These are phyloP conservation scores for Rhododendron ferrugineum DNA, from an alignment of 148 eudicot species.

Conservation along the genomic window DNA sequence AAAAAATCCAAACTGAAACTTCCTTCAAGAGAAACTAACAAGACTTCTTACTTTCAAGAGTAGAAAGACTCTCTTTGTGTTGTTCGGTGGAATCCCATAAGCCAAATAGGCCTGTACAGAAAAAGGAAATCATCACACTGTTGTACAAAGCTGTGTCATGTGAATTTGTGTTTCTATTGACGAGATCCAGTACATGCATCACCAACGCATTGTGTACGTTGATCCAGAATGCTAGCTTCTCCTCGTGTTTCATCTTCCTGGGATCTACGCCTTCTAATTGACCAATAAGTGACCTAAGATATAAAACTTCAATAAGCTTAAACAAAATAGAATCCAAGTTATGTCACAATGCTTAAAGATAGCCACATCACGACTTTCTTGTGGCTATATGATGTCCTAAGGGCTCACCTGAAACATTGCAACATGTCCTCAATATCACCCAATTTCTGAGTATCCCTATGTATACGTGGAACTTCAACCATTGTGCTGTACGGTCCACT, in stretches of 20 bases:
- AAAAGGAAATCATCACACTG: slow-evolving; percentile 1
- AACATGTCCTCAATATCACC: slow-evolving; percentile 68
- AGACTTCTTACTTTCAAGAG: slow-evolving; percentile 65
- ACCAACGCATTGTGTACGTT: slow-evolving; percentile 90
- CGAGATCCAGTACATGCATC: slow-evolving; percentile 76
- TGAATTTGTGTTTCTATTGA: background rate
- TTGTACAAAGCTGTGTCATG: background rate
- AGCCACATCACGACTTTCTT: background rate
- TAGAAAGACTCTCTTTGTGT: slow-evolving; percentile 70
- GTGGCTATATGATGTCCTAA: background rate
- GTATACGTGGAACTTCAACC: slow-evolving; percentile 75
- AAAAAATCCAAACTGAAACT: background rate
- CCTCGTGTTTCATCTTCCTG: slow-evolving; percentile 70
- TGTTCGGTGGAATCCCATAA: slow-evolving; percentile 88
- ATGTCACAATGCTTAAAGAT: background rate
- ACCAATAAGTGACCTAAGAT: slow-evolving; percentile 58
- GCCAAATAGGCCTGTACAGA: slow-evolving; percentile 76
- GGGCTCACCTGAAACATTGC: slow-evolving; percentile 60
- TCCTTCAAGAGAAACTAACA: background rate
- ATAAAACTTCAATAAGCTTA: background rate
- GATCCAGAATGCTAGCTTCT: slow-evolving; percentile 96
- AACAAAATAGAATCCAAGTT: background rate
- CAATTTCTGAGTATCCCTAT: slow-evolving; percentile 60
- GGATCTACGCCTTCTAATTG: slow-evolving; percentile 78
- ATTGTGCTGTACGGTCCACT: slow-evolving; percentile 93